These are phyloP conservation scores for Trichoderma oligosporum DNA, from an alignment of 2,329 filamentous ascomycete genomes.

Conservation along the genomic window DNA sequence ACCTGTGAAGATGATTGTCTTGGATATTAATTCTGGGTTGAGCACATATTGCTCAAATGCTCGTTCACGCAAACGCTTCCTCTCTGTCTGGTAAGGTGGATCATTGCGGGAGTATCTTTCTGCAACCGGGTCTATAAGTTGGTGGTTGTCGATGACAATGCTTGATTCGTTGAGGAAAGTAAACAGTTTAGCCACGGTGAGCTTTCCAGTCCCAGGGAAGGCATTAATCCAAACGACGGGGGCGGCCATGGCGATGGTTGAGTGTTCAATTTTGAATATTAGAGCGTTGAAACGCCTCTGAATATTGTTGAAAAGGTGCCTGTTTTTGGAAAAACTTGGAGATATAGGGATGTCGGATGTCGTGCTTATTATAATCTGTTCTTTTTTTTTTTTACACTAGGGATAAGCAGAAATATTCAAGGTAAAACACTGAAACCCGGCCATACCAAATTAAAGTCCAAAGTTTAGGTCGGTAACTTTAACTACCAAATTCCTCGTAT, in stretches of 20 bases:
- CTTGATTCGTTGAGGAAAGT: background rate
- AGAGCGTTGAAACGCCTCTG: too few relatives aligned
- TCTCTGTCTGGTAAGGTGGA: background rate
- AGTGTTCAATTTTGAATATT: background rate
- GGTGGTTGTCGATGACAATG: conserved; percentile 1
- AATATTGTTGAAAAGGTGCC: too few relatives aligned
- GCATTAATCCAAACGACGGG: conserved; percentile 1
- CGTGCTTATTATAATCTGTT: too few relatives aligned
- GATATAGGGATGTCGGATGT: too few relatives aligned
- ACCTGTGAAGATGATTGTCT: conserved; percentile 1
- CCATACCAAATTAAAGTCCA: too few relatives aligned
- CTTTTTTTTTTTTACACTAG: too few relatives aligned
- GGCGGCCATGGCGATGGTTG: background rate
- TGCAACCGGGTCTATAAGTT: conserved; percentile 1
- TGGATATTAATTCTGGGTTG: background rate
- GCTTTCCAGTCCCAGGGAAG: background rate
- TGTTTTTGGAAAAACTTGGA: too few relatives aligned
- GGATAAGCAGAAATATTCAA: too few relatives aligned
- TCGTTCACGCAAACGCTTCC: background rate
- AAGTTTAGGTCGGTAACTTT: too few relatives aligned
- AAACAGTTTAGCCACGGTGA: background rate
- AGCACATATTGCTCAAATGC: background rate
- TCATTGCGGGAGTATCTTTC: background rate
- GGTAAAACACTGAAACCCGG: too few relatives aligned
- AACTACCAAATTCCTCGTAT: too few relatives aligned